Percentiles rank a stretch among this genome's conserved stretches.
Evolutionary conservation across 306 rosid genomes (phyloP).

Genomic region (Abrus pulchellus): DNA sequence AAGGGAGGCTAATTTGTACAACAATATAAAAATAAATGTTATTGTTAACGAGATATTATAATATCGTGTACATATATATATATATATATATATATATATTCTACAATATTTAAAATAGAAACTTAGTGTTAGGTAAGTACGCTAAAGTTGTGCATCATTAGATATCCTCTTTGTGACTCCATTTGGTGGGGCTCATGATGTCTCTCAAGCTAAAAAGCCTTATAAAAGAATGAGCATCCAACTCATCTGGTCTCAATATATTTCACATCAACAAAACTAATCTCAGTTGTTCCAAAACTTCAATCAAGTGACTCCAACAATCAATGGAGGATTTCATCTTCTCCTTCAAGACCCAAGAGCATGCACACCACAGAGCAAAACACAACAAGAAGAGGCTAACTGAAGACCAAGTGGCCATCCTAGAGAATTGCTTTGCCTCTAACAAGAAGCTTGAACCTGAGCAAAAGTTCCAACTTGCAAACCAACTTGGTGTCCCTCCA

Average conservation of each 20-base stretch:
- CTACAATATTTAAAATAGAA: too few relatives aligned
- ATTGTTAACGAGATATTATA: too few relatives aligned
- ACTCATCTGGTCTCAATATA: not conserved
- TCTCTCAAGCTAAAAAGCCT: constrained; percentile 18
- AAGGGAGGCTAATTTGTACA: too few relatives aligned
- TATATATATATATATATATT: too few relatives aligned
- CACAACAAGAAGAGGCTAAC: constrained; percentile 63
- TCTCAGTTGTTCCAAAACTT: constrained; percentile 1
- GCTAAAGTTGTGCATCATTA: too few relatives aligned
- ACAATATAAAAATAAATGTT: too few relatives aligned
- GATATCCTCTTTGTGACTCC: not conserved
- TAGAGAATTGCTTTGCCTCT: constrained; percentile 66
- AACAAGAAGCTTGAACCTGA: constrained; percentile 66
- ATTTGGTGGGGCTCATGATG: constrained; percentile 8
- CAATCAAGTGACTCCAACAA: not conserved
- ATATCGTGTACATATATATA: too few relatives aligned
- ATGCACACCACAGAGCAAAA: constrained; percentile 20
- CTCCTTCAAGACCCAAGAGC: constrained; percentile 48
- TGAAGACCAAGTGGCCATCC: constrained; percentile 60
- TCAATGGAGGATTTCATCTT: constrained; percentile 51
- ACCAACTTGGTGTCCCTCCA: constrained; percentile 63
- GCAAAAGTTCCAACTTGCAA: constrained; percentile 62
- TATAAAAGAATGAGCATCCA: constrained; percentile 36
- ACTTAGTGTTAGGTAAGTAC: too few relatives aligned
- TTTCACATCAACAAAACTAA: constrained; percentile 18